Percentiles rank a stretch among this genome's conserved stretches.
These are phyloP conservation scores for Mikania micrantha DNA, from an alignment of 129 eudicot genomes.

Conservation along the genomic window DNA sequence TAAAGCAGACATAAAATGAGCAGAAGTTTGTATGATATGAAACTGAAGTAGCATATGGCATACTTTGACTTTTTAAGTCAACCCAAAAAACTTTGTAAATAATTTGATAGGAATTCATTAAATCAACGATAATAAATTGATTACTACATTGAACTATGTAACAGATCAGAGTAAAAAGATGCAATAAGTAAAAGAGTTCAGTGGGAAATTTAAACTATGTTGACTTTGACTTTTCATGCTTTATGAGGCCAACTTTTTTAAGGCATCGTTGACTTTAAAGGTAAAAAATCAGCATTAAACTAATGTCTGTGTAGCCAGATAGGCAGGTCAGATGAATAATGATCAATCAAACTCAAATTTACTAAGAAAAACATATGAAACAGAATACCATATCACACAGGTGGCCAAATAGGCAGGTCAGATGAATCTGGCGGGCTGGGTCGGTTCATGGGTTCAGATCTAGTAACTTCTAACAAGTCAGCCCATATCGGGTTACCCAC, in stretches of 20 bases:
- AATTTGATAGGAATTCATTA: background rate
- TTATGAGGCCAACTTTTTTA: too few species aligned
- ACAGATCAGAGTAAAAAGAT: background rate
- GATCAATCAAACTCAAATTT: too few species aligned
- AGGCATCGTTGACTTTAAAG: too few species aligned
- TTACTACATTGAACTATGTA: background rate
- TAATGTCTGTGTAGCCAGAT: too few species aligned
- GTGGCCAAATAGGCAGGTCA: background rate
- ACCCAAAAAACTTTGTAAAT: background rate
- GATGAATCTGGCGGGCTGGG: background rate
- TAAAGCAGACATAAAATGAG: background rate
- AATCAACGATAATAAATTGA: background rate
- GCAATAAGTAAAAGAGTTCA: background rate
- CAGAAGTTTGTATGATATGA: background rate
- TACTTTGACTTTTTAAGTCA: conserved; percentile 12
- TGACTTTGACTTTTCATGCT: background rate
- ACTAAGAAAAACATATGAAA: background rate
- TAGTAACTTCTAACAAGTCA: background rate
- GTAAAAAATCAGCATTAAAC: too few species aligned
- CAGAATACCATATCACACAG: background rate
- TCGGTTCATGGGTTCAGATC: background rate
- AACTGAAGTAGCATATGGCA: too few species aligned
- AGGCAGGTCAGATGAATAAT: too few species aligned
- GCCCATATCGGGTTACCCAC: background rate
- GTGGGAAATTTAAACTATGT: background rate